Evolutionary conservation across 257 asterid species (phyloP), one percentile per base, ranked within the genome.

Genomic region (Solanum boliviense): DNA sequence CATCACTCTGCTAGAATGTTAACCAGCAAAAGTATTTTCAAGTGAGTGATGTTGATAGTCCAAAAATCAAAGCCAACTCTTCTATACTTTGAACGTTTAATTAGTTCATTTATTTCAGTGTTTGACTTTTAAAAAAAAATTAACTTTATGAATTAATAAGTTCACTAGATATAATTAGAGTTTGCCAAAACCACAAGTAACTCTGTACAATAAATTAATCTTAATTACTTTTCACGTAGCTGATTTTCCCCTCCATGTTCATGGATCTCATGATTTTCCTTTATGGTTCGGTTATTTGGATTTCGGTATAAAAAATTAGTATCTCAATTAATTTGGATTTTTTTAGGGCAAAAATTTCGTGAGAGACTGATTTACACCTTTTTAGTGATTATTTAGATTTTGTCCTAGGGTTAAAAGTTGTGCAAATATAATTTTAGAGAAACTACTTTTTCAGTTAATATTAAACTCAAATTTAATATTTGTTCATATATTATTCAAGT

Each of bases 151-250:
- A 83, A 86, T 62, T 9, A 9, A n/a, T 71, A n/a, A 87, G 74
- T 86, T 93, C 93, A 92, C 92, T 92, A 91, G 92, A 90, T 87
- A 92, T 71, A 32, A 31, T 91, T 86, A 92, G 90, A 91, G 89
- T 60, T 56, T 86, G 92, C 94, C 94, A 88, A 93, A 95, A 92
- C 97, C 94, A 94, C 93, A 89, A 91, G 92, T 88, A 83, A 90
- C 89, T 89, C 0, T 74, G 91, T 89, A 89, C 79, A 79, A 86
- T 84, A 29, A 73, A 35, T 74, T 4, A 73, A 72, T 78, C 88
- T 85, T 20, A 56, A 20, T 78, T 41, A 20, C 6, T 23, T 67
- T 44, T 60, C 39, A 87, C 65, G 81, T 67, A 39, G 56, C 38
- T 36, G 34, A 38, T 15, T 36, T 21, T 38, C 44, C 75, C 86